Conservation (phyloP, 2,329 filamentous ascomycete species). For the Coleophoma eucalyptorum region DNA sequence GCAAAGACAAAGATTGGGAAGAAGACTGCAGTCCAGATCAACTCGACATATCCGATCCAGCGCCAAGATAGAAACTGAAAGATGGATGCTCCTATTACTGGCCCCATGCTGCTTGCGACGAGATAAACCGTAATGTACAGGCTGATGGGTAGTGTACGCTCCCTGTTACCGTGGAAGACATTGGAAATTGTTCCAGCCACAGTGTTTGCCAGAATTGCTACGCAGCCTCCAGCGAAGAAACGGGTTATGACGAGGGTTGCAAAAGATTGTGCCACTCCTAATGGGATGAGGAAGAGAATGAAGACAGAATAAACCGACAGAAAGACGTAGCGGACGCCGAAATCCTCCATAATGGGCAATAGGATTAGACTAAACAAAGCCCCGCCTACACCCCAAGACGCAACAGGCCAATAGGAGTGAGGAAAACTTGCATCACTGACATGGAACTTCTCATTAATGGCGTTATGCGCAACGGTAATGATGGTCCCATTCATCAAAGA, state of each 20-base stretch:
- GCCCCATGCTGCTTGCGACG: constrained; percentile 51
- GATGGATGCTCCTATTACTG: constrained; percentile 22
- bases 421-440: constrained; percentile 33
- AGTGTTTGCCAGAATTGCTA: constrained; percentile 11
- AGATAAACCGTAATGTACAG: constrained; percentile 72
- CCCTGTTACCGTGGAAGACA: constrained; percentile 15
- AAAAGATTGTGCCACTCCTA: constrained; percentile 28
- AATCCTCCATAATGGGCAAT: constrained; percentile 36
- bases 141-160: constrained; percentile 20
- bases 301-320: constrained; percentile 21
- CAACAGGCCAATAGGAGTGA: constrained; percentile 34
- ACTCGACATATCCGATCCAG: constrained; percentile 24
- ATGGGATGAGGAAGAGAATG: constrained; percentile 20
- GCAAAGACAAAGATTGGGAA: constrained; percentile 34
- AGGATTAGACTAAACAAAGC: constrained; percentile 35
- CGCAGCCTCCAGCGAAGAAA: constrained; percentile 25
- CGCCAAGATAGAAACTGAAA: constrained; percentile 18
- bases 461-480: constrained; percentile 30
- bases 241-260: constrained; percentile 22
- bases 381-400: constrained; percentile 37
- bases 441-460: constrained; percentile 34
- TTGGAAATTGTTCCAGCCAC: constrained; percentile 15
- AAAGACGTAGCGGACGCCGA: constrained; percentile 25
- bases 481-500: constrained; percentile 32
- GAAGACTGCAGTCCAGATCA: constrained; percentile 36